Evolutionary conservation across 768 basidiomycete genomes (phyloP).

Genomic region (Rubroboletus pulcherrimus): DNA sequence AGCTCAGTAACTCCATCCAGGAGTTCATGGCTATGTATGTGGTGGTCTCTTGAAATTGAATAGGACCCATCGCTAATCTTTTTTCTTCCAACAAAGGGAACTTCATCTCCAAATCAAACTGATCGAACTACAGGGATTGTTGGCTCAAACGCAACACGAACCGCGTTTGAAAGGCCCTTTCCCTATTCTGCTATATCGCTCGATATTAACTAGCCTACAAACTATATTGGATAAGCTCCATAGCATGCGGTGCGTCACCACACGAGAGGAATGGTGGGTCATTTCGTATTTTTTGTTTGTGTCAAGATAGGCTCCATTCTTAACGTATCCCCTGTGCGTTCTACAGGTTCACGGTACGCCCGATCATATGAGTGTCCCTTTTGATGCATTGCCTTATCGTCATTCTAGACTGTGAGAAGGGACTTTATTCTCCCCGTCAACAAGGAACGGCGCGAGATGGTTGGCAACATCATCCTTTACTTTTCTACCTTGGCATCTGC

Average conservation of each 20-base stretch:
- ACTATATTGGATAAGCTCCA: conserved; percentile 86
- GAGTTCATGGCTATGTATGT: conserved; percentile 92
- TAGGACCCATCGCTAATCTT: conserved; percentile 1
- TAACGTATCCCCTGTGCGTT: background rate
- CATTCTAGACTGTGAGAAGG: conserved; percentile 61
- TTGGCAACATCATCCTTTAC: conserved; percentile 89
- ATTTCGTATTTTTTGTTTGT: background rate
- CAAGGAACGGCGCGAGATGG: conserved; percentile 87
- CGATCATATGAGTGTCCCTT: background rate
- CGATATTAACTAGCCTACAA: conserved; percentile 77
- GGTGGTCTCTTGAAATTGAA: background rate
- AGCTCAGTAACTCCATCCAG: conserved; percentile 61
- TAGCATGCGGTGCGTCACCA: conserved; percentile 96
- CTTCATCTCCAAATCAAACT: conserved; percentile 90
- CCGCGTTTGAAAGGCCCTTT: conserved; percentile 96
- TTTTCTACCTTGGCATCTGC: conserved; percentile 78
- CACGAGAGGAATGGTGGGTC: conserved; percentile 85
- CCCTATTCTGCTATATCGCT: conserved; percentile 80
- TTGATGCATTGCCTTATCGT: background rate
- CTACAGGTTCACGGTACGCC: conserved; percentile 66
- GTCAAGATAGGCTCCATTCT: conserved; percentile 1
- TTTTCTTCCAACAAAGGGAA: conserved; percentile 57
- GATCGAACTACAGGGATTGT: conserved; percentile 78
- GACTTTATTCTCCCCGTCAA: conserved; percentile 94
- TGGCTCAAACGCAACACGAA: conserved; percentile 88